phyloP scores from a whole-genome alignment of 2,329 filamentous ascomycete genomes.

The Rhynchosporium agropyri region DNA sequence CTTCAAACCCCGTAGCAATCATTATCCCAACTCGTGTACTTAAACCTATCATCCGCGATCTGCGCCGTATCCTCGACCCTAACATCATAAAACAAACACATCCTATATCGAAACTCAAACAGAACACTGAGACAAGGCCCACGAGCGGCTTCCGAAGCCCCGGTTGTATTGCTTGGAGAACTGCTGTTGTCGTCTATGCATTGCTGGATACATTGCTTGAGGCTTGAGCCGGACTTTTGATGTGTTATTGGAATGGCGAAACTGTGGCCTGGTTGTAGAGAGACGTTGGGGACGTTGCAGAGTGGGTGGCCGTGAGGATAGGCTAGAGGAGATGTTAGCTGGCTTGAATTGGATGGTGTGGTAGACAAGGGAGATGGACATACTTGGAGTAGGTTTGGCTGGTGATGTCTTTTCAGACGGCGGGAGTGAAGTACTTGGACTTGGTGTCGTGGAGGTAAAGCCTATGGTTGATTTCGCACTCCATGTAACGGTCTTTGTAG shows the following conservation, averaged over 20 bases:
- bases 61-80: conserved; percentile 28
- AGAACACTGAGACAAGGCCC: conserved; percentile 22
- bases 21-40: conserved; percentile 27
- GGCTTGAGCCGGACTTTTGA: conserved; percentile 19
- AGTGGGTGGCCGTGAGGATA: conserved; percentile 26
- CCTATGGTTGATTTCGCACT: no score
- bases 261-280: conserved; percentile 17
- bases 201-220: conserved; percentile 19
- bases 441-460: no score
- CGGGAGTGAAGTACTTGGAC: no score
- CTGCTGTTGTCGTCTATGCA: conserved; percentile 13
- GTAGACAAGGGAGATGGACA: conserved; percentile 2
- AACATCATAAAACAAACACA: conserved; percentile 29
- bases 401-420: background rate
- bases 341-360: background rate
- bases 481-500: no score
- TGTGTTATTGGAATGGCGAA: conserved; percentile 26
- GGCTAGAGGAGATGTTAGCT: conserved; percentile 4
- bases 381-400: conserved; percentile 17
- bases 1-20: conserved; percentile 13
- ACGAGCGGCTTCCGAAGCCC: background rate
- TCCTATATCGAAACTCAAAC: conserved; percentile 20
- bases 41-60: conserved; percentile 2
- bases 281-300: conserved; percentile 26
- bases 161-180: no score